These are phyloP conservation scores for Rhodotorula sp. DNA, from an alignment of 1,284 basidiomycete species.

Conservation along the genomic window DNA sequence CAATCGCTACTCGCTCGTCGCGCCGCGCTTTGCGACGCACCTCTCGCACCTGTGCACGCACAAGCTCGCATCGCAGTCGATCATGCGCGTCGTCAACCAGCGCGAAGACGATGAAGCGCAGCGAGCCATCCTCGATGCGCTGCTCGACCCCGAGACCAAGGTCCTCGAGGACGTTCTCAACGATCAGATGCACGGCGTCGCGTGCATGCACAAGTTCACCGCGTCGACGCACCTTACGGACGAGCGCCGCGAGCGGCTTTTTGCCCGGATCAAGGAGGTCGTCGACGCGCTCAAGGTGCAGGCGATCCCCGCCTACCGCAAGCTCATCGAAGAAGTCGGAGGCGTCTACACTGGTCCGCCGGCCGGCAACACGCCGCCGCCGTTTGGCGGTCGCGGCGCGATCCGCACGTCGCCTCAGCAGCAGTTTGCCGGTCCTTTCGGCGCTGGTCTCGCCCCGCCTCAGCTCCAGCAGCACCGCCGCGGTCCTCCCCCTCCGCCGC, in stretches of 20 bases:
- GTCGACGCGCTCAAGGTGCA: conserved; percentile 45
- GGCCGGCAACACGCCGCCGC: conserved; percentile 13
- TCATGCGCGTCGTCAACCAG: conserved; percentile 64
- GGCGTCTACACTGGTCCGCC: conserved; percentile 28
- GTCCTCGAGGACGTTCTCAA: conserved; percentile 86
- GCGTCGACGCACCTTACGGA: conserved; percentile 79
- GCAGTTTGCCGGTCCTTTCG: not conserved
- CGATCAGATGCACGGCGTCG: conserved; percentile 52
- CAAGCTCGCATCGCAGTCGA: conserved; percentile 92
- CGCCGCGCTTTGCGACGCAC: conserved; percentile 93
- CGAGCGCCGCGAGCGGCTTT: conserved; percentile 65
- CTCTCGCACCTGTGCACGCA: conserved; percentile 95
- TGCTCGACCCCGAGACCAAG: conserved; percentile 52
- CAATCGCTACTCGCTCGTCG: conserved; percentile 86
- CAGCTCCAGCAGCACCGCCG: not conserved
- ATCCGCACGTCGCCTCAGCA: not conserved
- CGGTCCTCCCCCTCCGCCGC: not conserved
- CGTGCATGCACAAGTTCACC: conserved; percentile 89
- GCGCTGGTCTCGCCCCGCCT: not conserved
- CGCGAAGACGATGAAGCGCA: conserved; percentile 48
- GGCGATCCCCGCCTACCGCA: conserved; percentile 45
- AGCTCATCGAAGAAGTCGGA: conserved; percentile 37
- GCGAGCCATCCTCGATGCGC: conserved; percentile 46
- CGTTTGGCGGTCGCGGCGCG: not conserved
- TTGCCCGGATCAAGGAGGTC: conserved; percentile 57